Evolutionary conservation across 2,329 filamentous ascomycete species (phyloP), one percentile per base, ranked within the genome.

Genomic region (Trichoderma polysporum): DNA sequence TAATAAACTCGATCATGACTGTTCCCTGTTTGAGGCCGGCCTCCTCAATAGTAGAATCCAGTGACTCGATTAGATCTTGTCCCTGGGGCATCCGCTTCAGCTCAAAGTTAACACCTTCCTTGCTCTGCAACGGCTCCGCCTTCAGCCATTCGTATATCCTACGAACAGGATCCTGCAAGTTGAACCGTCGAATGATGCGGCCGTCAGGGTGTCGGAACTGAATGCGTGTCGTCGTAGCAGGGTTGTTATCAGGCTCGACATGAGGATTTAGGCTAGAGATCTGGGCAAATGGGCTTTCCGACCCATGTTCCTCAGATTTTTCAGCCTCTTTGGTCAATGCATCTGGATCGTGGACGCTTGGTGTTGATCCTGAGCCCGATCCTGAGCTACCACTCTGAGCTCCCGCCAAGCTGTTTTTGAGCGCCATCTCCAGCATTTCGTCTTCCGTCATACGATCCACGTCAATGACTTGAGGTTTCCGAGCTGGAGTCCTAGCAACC

Each of bases 121-220:
- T 94, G 73, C 91, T 93, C 71, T 94, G 90, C 57, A 97, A 79
- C 1, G 93, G 92, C 68, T 91, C 88, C 0, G 94, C 90, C 81
- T 98, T 99, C 70, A 99, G 88, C 93, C 94, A 99, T 80, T 99
- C 95, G 78, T 94, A 99, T 53, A 99, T 89, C 13, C 92, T 88
- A 65, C 88, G 86, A 13, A 99, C 93, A 1, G 86, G 83, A 67
- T 99, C 95, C 15, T 86, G 78, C 3, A 94, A 79, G 10, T 84
- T 82, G 79, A 99, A 99, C n/a, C 92, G 88, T 33, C 93, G 90
- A 68, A 99, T 94, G 10, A 97, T 86, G 19, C 94, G 89, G 1
- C 93, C 93, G 12, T 87, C 90, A 0, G 94, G 89, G 73, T 97
- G 91, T 68, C 92, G 87, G 80, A 99, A 97, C 76, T 98, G 95